phyloP scores from a whole-genome alignment of 805 yeast species.

The Candida maris region DNA sequence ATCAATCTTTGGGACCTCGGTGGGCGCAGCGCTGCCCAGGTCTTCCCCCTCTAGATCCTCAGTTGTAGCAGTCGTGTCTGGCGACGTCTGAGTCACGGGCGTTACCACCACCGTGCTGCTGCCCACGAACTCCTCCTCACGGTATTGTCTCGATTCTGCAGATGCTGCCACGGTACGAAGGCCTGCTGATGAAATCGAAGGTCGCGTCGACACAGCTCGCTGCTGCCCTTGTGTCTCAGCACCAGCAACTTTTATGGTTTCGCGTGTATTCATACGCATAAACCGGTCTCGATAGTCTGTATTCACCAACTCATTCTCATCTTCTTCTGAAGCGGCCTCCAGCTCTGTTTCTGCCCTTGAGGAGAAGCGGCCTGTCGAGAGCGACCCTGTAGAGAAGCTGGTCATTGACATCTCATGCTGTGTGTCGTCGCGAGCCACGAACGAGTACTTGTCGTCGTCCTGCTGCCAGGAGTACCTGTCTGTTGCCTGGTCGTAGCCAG shows the following conservation, averaged over 20 bases:
- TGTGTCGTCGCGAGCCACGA: conserved; percentile 21
- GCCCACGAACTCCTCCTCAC: conserved; percentile 1
- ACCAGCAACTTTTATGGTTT: conserved; percentile 14
- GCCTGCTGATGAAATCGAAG: conserved; percentile 1
- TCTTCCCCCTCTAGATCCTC: neutral
- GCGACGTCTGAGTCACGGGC: neutral
- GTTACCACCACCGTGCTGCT: neutral
- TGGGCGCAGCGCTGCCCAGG: neutral
- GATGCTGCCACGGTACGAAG: conserved; percentile 6
- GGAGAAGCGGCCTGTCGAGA: conserved; percentile 19
- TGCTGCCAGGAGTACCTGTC: conserved; percentile 18
- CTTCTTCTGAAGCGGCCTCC: conserved; percentile 7
- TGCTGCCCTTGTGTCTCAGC: neutral
- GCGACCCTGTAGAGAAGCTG: conserved; percentile 21
- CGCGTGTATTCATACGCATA: conserved; percentile 23
- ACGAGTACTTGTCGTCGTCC: conserved; percentile 21
- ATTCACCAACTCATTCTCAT: conserved; percentile 10
- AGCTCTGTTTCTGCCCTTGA: neutral
- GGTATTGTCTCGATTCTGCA: conserved; percentile 12
- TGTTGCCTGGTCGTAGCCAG: conserved; percentile 3
- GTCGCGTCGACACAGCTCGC: neutral
- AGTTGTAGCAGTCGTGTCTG: conserved; percentile 1
- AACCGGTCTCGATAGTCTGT: conserved; percentile 21
- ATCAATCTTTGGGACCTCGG: conserved; percentile 12
- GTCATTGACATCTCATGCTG: conserved; percentile 6